Conservation (phyloP, 805 yeast species). For the Spathaspora hagerdaliae region DNA sequence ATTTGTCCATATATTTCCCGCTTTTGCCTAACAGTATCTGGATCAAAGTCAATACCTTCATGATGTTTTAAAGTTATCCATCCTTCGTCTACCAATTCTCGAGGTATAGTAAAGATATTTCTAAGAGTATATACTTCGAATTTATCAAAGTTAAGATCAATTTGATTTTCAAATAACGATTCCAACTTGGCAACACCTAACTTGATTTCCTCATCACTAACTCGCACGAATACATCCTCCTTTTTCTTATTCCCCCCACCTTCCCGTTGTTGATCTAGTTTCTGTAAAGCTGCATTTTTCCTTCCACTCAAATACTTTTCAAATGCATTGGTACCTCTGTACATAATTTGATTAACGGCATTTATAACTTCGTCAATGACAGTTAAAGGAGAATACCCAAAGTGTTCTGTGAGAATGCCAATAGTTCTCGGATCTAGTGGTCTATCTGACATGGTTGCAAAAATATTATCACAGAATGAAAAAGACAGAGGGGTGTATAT, state of each 20-base stretch:
- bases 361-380: slow-evolving; percentile 84
- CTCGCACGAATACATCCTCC: not conserved
- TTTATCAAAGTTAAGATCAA: slow-evolving; percentile 81
- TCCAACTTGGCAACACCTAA: slow-evolving; percentile 81
- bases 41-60: slow-evolving; percentile 38
- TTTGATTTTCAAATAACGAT: slow-evolving; percentile 65
- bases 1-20: slow-evolving; percentile 25
- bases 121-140: slow-evolving; percentile 78
- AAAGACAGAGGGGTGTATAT: too few species aligned
- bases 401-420: slow-evolving; percentile 71
- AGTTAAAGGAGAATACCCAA: slow-evolving; percentile 80
- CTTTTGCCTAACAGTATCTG: slow-evolving; percentile 3
- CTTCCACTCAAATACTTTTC: slow-evolving; percentile 55
- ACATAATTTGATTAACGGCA: slow-evolving; percentile 79
- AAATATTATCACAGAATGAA: not conserved
- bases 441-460: slow-evolving; percentile 1
- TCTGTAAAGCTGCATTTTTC: slow-evolving; percentile 15
- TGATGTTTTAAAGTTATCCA: slow-evolving; percentile 70
- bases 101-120: slow-evolving; percentile 71
- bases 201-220: slow-evolving; percentile 48
- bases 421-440: slow-evolving; percentile 25
- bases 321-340: slow-evolving; percentile 75
- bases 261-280: slow-evolving; percentile 2
- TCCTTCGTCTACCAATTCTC: slow-evolving; percentile 59
- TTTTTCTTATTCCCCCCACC: not conserved